These are phyloP conservation scores for Scutellaria barbata DNA, from an alignment of 257 asterid species.

Conservation along the genomic window DNA sequence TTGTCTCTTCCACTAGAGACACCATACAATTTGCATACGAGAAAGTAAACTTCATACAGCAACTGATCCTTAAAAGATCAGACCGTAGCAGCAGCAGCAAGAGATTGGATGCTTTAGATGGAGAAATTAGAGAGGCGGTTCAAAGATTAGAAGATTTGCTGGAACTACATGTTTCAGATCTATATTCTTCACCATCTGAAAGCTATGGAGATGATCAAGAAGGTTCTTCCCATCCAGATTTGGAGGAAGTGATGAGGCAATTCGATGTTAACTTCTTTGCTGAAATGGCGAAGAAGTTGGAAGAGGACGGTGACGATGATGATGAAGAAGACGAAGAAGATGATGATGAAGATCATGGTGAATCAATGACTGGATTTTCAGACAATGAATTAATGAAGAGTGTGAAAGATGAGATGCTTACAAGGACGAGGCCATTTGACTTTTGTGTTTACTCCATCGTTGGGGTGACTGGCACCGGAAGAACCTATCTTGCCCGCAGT, in stretches of 20 bases:
- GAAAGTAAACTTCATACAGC: background rate
- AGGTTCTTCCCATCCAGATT: background rate
- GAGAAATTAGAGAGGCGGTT: background rate
- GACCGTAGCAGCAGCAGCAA: background rate
- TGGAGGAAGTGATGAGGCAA: background rate
- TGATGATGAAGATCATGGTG: no score
- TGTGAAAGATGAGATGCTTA: no score
- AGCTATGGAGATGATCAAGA: background rate
- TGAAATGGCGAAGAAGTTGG: background rate
- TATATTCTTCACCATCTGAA: background rate
- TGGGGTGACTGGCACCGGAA: constrained; percentile 20
- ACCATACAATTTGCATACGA: background rate
- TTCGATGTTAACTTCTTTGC: background rate
- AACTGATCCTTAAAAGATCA: background rate
- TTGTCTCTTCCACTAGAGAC: background rate
- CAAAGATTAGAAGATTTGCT: background rate
- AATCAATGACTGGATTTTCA: no score
- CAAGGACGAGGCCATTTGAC: no score
- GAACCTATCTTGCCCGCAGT: background rate
- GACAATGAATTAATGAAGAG: no score
- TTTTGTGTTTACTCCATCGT: no score
- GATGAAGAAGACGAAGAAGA: background rate
- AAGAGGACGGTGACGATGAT: background rate
- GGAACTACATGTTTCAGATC: background rate
- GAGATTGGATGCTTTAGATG: background rate